Conservation (phyloP, 108 stramenopile genomes). For the Chaetoceros muelleri region DNA sequence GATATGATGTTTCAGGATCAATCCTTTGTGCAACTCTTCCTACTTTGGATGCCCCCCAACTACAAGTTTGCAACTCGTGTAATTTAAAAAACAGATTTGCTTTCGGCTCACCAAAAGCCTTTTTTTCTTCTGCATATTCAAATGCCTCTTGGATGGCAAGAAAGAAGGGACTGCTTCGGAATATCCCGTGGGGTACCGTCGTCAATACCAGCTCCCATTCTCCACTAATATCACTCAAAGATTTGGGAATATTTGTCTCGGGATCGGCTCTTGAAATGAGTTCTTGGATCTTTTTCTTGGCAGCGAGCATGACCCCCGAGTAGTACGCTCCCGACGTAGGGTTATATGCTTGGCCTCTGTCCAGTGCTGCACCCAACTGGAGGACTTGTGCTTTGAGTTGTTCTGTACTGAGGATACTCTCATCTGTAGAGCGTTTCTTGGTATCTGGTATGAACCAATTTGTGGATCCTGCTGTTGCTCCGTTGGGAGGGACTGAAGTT, state of each 20-base stretch:
- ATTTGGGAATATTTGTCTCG: constrained; percentile 31
- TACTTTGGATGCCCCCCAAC: constrained; percentile 80
- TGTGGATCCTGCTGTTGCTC: not conserved
- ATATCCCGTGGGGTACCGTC: constrained; percentile 80
- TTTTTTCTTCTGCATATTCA: constrained; percentile 51
- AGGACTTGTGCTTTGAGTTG: constrained; percentile 62
- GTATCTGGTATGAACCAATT: not conserved
- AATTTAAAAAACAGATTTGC: constrained; percentile 86
- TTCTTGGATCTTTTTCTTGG: constrained; percentile 40
- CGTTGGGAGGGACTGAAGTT: constrained; percentile 1
- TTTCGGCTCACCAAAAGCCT: constrained; percentile 69
- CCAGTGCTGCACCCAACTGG: constrained; percentile 75
- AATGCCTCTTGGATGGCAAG: constrained; percentile 80
- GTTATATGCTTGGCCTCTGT: constrained; percentile 84
- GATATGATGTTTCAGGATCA: constrained; percentile 34
- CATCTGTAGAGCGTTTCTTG: not conserved
- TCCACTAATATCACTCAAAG: constrained; percentile 46
- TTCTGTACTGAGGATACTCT: constrained; percentile 3
- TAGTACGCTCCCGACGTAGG: constrained; percentile 79
- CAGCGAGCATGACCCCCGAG: constrained; percentile 47
- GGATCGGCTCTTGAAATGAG: constrained; percentile 26
- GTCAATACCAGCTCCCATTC: constrained; percentile 83
- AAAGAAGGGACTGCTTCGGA: constrained; percentile 78
- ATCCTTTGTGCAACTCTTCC: constrained; percentile 83
- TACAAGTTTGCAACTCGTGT: constrained; percentile 90